Conservation (phyloP, 176 grass and related monocot genomes). For the Elaeis guineensis region DNA sequence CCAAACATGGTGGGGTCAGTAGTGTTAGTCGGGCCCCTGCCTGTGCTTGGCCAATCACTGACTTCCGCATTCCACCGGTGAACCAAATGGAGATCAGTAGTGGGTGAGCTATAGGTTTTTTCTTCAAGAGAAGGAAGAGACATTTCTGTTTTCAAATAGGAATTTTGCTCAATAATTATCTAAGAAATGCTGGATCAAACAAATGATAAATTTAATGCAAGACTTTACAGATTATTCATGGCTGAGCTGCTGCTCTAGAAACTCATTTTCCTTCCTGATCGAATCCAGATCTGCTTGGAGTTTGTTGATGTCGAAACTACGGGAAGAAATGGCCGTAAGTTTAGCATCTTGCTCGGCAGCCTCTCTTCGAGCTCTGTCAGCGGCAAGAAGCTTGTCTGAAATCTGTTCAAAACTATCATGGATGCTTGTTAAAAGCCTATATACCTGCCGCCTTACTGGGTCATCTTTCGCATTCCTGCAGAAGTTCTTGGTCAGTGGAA, state of each 20-base stretch:
- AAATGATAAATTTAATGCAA: no score
- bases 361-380: conserved; percentile 12
- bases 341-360: conserved; percentile 4
- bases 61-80: no score
- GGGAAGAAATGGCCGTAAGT: conserved; percentile 15
- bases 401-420: conserved; percentile 14
- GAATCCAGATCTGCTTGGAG: conserved; percentile 16
- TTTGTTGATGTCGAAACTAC: conserved; percentile 8
- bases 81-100: no score
- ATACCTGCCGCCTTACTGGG: conserved; percentile 7
- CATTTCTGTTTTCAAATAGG: no score
- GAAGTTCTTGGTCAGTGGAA: background rate
- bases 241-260: conserved; percentile 3
- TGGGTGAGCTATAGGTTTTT: no score
- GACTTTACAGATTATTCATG: no score
- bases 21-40: no score
- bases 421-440: conserved; percentile 18
- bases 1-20: no score
- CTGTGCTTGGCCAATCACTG: no score
- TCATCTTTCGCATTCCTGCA: conserved; percentile 6
- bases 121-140: no score
- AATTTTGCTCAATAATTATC: no score
- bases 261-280: conserved; percentile 15
- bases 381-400: conserved; percentile 1
- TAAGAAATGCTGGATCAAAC: no score